Base-by-base conservation (phyloP, 331 rosid genomes). In the Malus hybrid region DNA sequence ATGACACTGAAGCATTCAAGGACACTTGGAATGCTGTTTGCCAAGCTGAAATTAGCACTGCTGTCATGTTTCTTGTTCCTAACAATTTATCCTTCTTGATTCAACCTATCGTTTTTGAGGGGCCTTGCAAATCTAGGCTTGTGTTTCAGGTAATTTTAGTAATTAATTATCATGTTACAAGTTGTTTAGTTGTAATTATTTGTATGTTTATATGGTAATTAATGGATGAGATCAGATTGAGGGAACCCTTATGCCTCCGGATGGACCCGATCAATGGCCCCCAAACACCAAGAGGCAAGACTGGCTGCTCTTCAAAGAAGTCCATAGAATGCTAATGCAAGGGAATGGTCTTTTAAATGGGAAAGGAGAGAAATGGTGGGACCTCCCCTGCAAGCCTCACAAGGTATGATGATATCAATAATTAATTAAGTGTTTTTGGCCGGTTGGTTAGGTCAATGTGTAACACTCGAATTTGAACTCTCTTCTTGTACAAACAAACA, bases 281-380 rank as follows among this genome's bases (percentile, higher is more conserved):
- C 61, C 62, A 76, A 83, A 74, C 65, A 79, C 5, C n/a, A 86
- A 85, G 39, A 84, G 57, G 75, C 84, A 52, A 62, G 88, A 91
- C 59, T 89, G 97, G 95, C 69, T 91, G 20, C 87, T 91, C 18
- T 91, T 91, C 78, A 78, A 86, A 62, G 83, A 82, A 85, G 42
- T 87, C 72, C 76, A 83, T 42, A 78, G 66, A 16, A 78, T 89
- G 89, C 75, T 88, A 56, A 78, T 86, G 16, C 89, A 85, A 87
- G 97, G 97, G 68, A 60, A 68, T 13, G 95, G 95, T 44, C 22
- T 81, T 32, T 86, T 91, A 56, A 88, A 87, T 73, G 97, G 93
- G 10, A 90, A 81, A 85, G 93, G 97, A 69, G 78, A 80, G 73
- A 89, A 87, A 85, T 89, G 95, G 95, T 89, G 95, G 97, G 80